These are phyloP conservation scores for Dionaea muscipula DNA, from an alignment of 179 eudicot genomes.

Conservation along the genomic window DNA sequence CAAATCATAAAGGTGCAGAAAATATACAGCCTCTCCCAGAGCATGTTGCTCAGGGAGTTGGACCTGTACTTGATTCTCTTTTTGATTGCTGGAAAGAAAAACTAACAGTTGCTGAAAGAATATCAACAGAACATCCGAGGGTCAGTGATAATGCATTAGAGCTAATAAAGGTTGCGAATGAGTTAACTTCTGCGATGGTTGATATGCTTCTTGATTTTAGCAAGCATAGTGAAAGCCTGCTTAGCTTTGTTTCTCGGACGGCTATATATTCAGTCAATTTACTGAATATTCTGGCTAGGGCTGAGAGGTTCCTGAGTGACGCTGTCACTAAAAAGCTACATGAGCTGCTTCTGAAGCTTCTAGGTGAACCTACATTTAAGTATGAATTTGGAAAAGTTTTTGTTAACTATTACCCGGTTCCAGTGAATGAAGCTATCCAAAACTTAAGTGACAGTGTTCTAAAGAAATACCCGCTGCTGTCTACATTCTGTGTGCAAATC, in stretches of 20 bases:
- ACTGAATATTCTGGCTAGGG: slow-evolving; percentile 55
- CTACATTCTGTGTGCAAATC: slow-evolving; percentile 83
- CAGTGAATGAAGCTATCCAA: slow-evolving; percentile 47
- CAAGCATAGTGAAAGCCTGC: slow-evolving; percentile 75
- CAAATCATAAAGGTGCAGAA: slow-evolving; percentile 91
- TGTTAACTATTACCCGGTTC: slow-evolving; percentile 53
- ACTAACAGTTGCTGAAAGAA: slow-evolving; percentile 29
- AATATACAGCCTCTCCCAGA: slow-evolving; percentile 73
- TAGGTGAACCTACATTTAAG: slow-evolving; percentile 78
- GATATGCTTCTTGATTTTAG: slow-evolving; percentile 79
- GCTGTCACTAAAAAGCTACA: slow-evolving; percentile 57
- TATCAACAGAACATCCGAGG: slow-evolving; percentile 21
- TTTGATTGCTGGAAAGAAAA: slow-evolving; percentile 49
- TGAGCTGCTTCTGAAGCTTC: slow-evolving; percentile 76
- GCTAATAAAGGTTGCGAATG: slow-evolving; percentile 34
- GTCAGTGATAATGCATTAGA: slow-evolving; percentile 24
- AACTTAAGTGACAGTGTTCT: slow-evolving; percentile 34
- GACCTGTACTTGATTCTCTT: slow-evolving; percentile 68
- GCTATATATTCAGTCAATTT: slow-evolving; percentile 40
- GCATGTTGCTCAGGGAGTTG: slow-evolving; percentile 47
- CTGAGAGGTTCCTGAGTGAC: slow-evolving; percentile 55
- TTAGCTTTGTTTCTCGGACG: slow-evolving; percentile 66
- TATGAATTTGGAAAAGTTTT: slow-evolving; percentile 78
- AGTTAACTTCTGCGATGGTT: slow-evolving; percentile 41
- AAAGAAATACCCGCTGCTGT: slow-evolving; percentile 43